These are phyloP conservation scores for Leccinum subgranulosum DNA, from an alignment of 768 basidiomycete genomes.

Conservation along the genomic window DNA sequence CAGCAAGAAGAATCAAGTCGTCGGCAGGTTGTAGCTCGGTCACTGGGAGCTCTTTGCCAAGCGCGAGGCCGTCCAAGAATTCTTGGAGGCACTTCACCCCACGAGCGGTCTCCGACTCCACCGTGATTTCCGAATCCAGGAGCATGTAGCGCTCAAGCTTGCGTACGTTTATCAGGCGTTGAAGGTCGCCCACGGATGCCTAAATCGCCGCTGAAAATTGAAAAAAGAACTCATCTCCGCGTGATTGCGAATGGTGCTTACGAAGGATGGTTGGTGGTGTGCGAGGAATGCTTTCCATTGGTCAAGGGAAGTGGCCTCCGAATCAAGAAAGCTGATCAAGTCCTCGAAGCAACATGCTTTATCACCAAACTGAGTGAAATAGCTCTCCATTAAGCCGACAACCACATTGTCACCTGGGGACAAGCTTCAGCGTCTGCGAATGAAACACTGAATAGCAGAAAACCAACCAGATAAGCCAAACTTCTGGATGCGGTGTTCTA, in stretches of 20 bases:
- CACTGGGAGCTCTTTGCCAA: constrained; percentile 61
- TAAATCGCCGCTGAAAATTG: constrained; percentile 25
- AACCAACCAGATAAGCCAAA: constrained; percentile 44
- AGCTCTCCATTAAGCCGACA: constrained; percentile 54
- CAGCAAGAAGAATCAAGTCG: constrained; percentile 76
- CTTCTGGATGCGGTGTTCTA: constrained; percentile 57
- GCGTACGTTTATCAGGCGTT: constrained; percentile 66
- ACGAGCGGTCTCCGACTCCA: constrained; percentile 53
- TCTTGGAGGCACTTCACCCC: constrained; percentile 51
- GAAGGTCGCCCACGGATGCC: constrained; percentile 55
- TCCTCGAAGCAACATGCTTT: constrained; percentile 91
- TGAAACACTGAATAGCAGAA: neutral
- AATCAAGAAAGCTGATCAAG: constrained; percentile 59
- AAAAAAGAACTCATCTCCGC: constrained; percentile 14
- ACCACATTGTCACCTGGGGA: constrained; percentile 44
- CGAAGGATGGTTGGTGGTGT: constrained; percentile 45
- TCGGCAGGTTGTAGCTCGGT: constrained; percentile 89
- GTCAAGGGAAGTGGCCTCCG: constrained; percentile 42
- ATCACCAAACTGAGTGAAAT: constrained; percentile 70
- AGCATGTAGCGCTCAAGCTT: constrained; percentile 71
- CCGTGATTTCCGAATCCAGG: constrained; percentile 43
- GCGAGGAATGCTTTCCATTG: constrained; percentile 57
- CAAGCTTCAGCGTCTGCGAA: constrained; percentile 1
- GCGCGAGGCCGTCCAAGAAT: constrained; percentile 64
- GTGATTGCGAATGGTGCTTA: constrained; percentile 31